Base-by-base conservation (phyloP, 1,139 yeast species). In the Candida sp. region DNA sequence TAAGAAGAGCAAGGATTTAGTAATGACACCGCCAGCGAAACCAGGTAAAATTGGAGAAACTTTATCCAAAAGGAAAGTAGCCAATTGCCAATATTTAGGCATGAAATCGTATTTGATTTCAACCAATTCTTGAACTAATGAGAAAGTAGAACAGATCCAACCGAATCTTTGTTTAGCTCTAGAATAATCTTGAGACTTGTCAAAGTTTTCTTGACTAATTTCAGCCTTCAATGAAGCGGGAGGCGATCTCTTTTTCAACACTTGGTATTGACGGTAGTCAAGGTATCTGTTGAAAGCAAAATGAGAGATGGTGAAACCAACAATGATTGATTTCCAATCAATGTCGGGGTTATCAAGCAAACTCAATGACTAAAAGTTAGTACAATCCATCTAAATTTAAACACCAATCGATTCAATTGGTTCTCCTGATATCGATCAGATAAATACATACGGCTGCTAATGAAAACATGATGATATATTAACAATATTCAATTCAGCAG, bases 151-250 rank as follows among this genome's bases (percentile, higher is more conserved):
- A 22, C 79, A 63, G 44, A 87, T 63, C 44, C 87, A 71, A 1
- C 85, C 77, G 60, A 89, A 90, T 55, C 74, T 71, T 43, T 90
- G 77, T 62, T 90, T 91, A n/a, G 96, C 87, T 36, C 87, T 70
- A 4, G 95, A 81, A 60, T 93, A 93, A 32, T 75, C 79, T 58
- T 87, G 91, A 3, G 96, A 81, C 60, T 89, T 87, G 43, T 74
- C 74, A 54, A 87, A 88, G 3, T 93, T 87, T 47, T 86, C 87
- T 39, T 79, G 74, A 41, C 84, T 80, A 45, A 87, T 79, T 56
- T 82, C 87, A 30, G 77, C 80, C 50, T 79, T 75, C 48, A 91
- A 70, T 7, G 84, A 77, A 5, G 69, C 66, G 19, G 97, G 97
- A 22, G 82, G 78, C 19, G 77, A 70, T 36, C 75, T 71, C 40